Base-by-base conservation (phyloP, 2,329 filamentous ascomycete genomes). In the Teratosphaeriaceae sp. region DNA sequence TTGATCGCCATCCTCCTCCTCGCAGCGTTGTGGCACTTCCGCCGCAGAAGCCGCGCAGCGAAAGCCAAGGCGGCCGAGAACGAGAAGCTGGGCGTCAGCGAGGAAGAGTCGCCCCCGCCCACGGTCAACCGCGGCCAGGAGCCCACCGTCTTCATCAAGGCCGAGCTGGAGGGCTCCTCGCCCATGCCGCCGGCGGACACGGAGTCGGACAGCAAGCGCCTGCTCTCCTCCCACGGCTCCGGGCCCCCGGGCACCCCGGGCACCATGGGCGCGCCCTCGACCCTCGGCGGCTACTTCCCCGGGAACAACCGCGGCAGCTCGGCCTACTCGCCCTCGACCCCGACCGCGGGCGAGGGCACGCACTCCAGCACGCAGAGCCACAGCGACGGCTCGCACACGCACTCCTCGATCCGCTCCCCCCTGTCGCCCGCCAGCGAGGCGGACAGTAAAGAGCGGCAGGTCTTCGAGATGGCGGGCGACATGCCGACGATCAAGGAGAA, bases 391-490 rank as follows among this genome's bases (percentile, higher is more conserved):
- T 22, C 21, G 6, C 33, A 30, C 19, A 44, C 24, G 23, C 36
- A 21, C 8, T 34, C 26, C 15, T 41, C 47, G 3, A 45, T 52
- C 15, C 30, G 58, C 31, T 54, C 52, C 8, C 55, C 55, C 8
- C 39, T 54, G 15, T 54, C 51, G n/a, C 41, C 41, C 19, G 35
- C 46, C 11, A 56, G 51, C 47, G 58, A 59, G 40, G 58, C 56
- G 8, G 56, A 61, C 36, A 53, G 53, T 36, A 48, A 50, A 27
- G 51, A 55, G 27, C 44, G 49, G 12, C 47, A 50, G 11, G 41
- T 74, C 7, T 70, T 63, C 42, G 76, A 71, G 34, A 77, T 72
- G 57, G 71, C 73, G 0, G 76, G 77, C 2, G 75, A 76, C 8
- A 72, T 79, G 58, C 73, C 73, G 13, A 67, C 69, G 31, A 69